Conservation (phyloP, 768 basidiomycete species). For the Lyophyllum shimeji region DNA sequence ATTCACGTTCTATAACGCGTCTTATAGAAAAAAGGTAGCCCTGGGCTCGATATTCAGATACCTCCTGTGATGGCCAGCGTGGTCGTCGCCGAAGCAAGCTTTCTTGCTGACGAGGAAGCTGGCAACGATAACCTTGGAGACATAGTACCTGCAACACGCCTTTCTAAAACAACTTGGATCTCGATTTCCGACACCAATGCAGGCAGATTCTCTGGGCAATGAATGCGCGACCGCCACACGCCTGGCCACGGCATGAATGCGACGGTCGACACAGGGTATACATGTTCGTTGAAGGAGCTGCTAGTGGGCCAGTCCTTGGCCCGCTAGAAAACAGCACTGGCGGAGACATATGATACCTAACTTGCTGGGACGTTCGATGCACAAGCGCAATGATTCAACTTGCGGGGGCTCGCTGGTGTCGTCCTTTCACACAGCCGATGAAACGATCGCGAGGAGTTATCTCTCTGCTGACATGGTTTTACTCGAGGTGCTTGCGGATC, state of each 20-base stretch:
- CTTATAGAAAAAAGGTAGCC: too few species aligned
- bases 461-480: too few species aligned
- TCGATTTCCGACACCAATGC: not conserved
- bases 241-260: not conserved
- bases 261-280: slow-evolving; percentile 49
- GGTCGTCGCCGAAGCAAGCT: not conserved
- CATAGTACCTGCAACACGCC: not conserved
- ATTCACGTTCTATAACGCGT: too few species aligned
- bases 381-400: slow-evolving; percentile 23
- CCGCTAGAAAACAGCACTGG: not conserved
- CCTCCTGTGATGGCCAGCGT: not conserved
- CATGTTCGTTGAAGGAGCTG: slow-evolving; percentile 45
- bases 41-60: not conserved
- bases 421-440: too few species aligned
- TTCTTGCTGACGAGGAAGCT: not conserved
- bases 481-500: too few species aligned
- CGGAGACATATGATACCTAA: slow-evolving; percentile 31
- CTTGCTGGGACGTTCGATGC: slow-evolving; percentile 35
- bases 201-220: not conserved
- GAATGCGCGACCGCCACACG: not conserved
- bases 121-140: not conserved
- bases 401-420: too few species aligned
- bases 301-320: not conserved
- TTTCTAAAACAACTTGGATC: not conserved
- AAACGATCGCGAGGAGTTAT: too few species aligned